phyloP scores from a whole-genome alignment of 2,329 filamentous ascomycete genomes.

The Cladosporium sp. region DNA sequence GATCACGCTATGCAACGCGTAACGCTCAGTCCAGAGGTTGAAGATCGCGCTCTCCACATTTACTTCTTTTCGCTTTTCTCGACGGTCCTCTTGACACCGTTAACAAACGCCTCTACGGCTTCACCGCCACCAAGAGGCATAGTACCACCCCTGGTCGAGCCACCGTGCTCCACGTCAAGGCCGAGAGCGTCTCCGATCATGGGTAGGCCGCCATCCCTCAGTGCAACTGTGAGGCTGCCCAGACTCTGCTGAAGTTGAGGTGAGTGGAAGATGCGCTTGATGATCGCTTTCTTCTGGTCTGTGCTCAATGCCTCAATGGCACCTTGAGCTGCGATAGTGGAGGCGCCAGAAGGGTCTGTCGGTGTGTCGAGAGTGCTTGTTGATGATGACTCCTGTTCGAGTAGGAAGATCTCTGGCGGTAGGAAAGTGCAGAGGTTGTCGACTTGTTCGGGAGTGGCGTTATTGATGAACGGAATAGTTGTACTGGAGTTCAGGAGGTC shows the following conservation, averaged over 20 bases:
- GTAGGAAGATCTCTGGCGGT: constrained; percentile 73
- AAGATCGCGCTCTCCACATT: not conserved
- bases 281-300: constrained; percentile 74
- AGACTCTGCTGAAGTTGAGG: constrained; percentile 90
- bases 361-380: constrained; percentile 67
- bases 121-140: constrained; percentile 86
- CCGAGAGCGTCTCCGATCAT: constrained; percentile 84
- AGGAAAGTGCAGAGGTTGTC: constrained; percentile 76
- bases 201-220: constrained; percentile 86
- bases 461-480: constrained; percentile 76
- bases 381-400: constrained; percentile 65
- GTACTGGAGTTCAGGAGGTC: constrained; percentile 78
- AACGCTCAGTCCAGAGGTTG: not conserved
- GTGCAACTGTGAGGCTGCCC: constrained; percentile 78
- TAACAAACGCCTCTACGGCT: constrained; percentile 86
- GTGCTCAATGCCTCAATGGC: constrained; percentile 72
- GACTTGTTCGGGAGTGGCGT: constrained; percentile 63
- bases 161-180: constrained; percentile 80
- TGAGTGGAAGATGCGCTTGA: constrained; percentile 80
- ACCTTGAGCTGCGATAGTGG: constrained; percentile 57
- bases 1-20: not conserved
- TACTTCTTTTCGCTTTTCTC: constrained; percentile 51
- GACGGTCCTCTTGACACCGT: constrained; percentile 80
- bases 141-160: constrained; percentile 72
- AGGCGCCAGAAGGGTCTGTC: constrained; percentile 46